Evolutionary conservation across 148 eudicot genomes (phyloP), one percentile per base, ranked within the genome.

Genomic region (Rheum nobile): DNA sequence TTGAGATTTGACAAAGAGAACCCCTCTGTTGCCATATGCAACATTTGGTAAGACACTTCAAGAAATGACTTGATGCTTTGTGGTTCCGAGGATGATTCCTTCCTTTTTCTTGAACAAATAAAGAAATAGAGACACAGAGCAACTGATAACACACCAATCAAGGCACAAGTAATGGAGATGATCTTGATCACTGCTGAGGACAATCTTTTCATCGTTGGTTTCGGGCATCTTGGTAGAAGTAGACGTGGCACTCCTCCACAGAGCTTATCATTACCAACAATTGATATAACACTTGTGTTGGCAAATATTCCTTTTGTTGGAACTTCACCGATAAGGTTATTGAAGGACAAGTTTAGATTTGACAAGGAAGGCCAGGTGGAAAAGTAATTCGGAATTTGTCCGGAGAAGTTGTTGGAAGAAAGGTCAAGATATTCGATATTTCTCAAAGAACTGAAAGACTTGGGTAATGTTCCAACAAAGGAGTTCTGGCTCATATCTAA

Each of bases 321-420:
- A 24, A 86, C 77, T 59, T 44, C 77, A 38, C 86, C 89, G 48
- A 76, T 80, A 44, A 86, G 70, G 76, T 74, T 28, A 41, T 86
- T 86, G 17, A 59, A 65, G 12, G 82, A 79, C 46, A 42, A 42
- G 46, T 42, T 42, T 11, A 42, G 46, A 1, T 11, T 42, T 8
- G 12, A 9, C 2, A 42, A 10, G 1, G 11, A 42, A 8, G 46
- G 46, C 46, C 46, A 42, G 0, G 12, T 11, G 46, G 46, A 42
- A 42, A 42, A 42, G 1, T 10, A 42, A 0, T 1, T 57, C 8
- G 88, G 86, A 29, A 86, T 76, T 55, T 73, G 14, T 1, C 86
- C 88, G 0, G 85, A 75, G 0, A 86, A 74, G 39, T 79, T 81
- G 14, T 86, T 83, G 55, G 3, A 29, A 13, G 88, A 86, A 77